Evolutionary conservation across 164 flowering plant genomes (phyloP), one percentile per base, ranked within the genome.

Genomic region (Echeveria elegans): DNA sequence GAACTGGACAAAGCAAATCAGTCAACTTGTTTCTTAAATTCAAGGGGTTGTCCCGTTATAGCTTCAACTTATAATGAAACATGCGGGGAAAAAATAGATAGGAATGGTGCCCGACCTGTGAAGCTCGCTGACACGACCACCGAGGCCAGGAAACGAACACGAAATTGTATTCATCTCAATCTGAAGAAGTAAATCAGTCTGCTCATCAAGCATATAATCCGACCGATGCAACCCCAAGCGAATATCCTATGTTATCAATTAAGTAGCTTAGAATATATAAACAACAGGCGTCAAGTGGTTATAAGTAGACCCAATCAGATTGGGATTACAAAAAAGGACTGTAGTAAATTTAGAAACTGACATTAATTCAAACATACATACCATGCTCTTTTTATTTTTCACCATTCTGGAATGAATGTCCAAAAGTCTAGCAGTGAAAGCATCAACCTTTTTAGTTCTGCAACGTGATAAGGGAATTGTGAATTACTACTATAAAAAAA

Each of bases 151-250:
- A 80, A 91, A 92, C 70, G 99, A 95, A 76, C 82, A 85, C 28
- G 99, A 89, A 74, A 90, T 92, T 63, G 99, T 95, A 77, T 95
- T 95, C 75, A 92, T 78, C 84, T 95, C 99, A 71, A 92, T 87
- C 73, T 95, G 99, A 26, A 92, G 91, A 66, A 95, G 99, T 58
- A 68, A 72, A 69, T 88, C 90, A n/a, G 97, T 95, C 74, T 88
- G 82, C 69, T 83, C 90, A 80, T 95, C 97, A 72, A 95, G 90
- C 99, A 95, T 95, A 73, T 95, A 95, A 75, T 95, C 99, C 34
- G 99, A 95, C 50, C 99, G 97, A 82, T 87, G 96, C 72, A 95
- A 81, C 50, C 99, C 99, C 82, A 90, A 73, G 58, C 97, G 94
- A 76, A 95, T 90, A 41, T 85, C 97, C 99, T 92, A 77, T 65